Conservation (phyloP, 2,329 filamentous ascomycete species). For the Ophiocordyceps polyrhachis-furcata region DNA sequence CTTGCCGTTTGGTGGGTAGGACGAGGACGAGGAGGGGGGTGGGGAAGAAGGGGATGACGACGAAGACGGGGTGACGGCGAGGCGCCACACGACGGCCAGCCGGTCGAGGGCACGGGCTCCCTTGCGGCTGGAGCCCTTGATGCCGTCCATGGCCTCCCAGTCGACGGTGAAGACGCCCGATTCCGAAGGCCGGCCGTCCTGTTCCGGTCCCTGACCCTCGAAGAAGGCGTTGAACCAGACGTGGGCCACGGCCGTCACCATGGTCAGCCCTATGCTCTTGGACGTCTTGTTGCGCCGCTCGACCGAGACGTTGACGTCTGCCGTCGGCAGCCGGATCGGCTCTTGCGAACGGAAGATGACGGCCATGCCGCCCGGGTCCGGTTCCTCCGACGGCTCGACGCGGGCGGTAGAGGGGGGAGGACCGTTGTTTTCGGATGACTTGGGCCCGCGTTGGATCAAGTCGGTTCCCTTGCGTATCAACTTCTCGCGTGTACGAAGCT, state of each 20-base stretch:
- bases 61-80: conserved; percentile 8
- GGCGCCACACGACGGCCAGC: conserved; percentile 70
- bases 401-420: background rate
- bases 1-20: conserved; percentile 1
- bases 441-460: conserved; percentile 12
- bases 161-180: conserved; percentile 43
- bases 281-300: conserved; percentile 68
- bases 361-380: conserved; percentile 44
- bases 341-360: conserved; percentile 59
- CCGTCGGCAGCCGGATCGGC: conserved; percentile 54
- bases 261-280: conserved; percentile 61
- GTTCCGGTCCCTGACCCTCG: conserved; percentile 60
- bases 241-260: conserved; percentile 85
- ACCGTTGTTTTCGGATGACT: background rate
- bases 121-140: conserved; percentile 74
- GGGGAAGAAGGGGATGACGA: background rate
- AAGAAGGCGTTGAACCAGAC: conserved; percentile 97
- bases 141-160: conserved; percentile 67
- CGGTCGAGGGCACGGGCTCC: conserved; percentile 67
- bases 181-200: conserved; percentile 43
- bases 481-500: conserved; percentile 5
- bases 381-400: conserved; percentile 12
- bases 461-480: conserved; percentile 14
- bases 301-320: conserved; percentile 78
- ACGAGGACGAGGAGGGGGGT: conserved; percentile 1